These are phyloP conservation scores for Ascochyta clinopodiicola DNA, from an alignment of 2,329 filamentous ascomycete genomes.

Conservation along the genomic window DNA sequence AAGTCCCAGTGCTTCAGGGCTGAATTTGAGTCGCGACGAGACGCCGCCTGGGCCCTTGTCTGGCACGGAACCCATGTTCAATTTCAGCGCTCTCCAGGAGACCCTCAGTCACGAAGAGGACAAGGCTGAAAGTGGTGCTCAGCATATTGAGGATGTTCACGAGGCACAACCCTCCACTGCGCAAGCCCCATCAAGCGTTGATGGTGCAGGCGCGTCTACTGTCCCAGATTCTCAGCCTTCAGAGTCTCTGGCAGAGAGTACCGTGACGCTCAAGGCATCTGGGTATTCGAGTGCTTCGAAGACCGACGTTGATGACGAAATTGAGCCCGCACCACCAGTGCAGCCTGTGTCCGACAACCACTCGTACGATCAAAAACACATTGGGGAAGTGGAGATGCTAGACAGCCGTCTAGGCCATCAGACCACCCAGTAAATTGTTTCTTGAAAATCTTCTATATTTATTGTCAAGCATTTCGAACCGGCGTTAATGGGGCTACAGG, in stretches of 20 bases:
- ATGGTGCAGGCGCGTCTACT: constrained; percentile 3
- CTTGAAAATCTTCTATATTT: neutral
- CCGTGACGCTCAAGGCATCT: constrained; percentile 37
- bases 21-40: constrained; percentile 48
- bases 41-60: constrained; percentile 50
- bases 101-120: constrained; percentile 71
- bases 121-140: constrained; percentile 52
- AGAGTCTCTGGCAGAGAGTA: constrained; percentile 28
- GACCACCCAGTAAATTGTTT: constrained; percentile 36
- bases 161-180: constrained; percentile 8
- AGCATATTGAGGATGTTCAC: constrained; percentile 50
- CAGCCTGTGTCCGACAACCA: constrained; percentile 27
- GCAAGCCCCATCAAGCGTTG: neutral
- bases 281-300: constrained; percentile 8
- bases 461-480: constrained; percentile 7
- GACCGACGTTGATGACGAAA: constrained; percentile 32
- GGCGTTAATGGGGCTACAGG: constrained; percentile 24
- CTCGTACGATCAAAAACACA: constrained; percentile 43
- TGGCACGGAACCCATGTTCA: constrained; percentile 81
- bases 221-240: neutral
- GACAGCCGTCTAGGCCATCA: constrained; percentile 34
- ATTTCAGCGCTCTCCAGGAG: constrained; percentile 85
- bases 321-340: constrained; percentile 33
- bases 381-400: constrained; percentile 41
- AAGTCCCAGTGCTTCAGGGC: constrained; percentile 61